Evolutionary conservation across 495 filamentous ascomycete species (phyloP), one percentile per base, ranked within the genome.

Genomic region (Cairneyella variabilis): DNA sequence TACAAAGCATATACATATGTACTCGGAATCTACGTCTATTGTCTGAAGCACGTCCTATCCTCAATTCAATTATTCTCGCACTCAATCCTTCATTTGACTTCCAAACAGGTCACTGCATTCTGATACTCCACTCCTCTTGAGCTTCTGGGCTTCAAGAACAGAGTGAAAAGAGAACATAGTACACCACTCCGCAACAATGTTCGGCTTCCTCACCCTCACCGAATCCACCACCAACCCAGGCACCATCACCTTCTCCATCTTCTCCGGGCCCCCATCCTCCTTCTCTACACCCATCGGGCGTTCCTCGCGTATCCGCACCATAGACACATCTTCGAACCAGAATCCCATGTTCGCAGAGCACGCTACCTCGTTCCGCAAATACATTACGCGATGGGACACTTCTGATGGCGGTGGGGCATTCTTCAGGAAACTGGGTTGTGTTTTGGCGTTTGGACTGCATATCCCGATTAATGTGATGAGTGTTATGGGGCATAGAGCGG

Each of bases 391-490:
- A 11, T 44, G 39, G 38, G 36, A 50, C 9, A 34, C 18, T 26
- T 27, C 26, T 23, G 27, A 26, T 10, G 25, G 26, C 16, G 18
- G 27, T 5, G 6, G 22, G 1, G 27, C 26, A 11, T 22, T 45
- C 1, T 10, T 51, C 7, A 14, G 54, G 21, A 26, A 27, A 5
- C 16, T 44, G 2, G 21, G 27, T 12, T 56, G 54, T 17, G 16
- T 44, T 6, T 16, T 51, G 10, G 54, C 54, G 1, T 34, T 56
- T 17, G 8, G 8, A 2, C 21, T 56, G 11, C 54, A 56, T 39
- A 21, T 56, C 6, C 54, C 54, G 22, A 36, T 56, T 11, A 56
- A 56, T 39, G 17, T 50, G 5, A 37, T 56, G 9, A 27, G 21
- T 25, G 27, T 56, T 11, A 5, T 51, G 16, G 28, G 14, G 28